These are phyloP conservation scores for Helicocarpus griseus DNA, from an alignment of 2,329 filamentous ascomycete species.

Conservation along the genomic window DNA sequence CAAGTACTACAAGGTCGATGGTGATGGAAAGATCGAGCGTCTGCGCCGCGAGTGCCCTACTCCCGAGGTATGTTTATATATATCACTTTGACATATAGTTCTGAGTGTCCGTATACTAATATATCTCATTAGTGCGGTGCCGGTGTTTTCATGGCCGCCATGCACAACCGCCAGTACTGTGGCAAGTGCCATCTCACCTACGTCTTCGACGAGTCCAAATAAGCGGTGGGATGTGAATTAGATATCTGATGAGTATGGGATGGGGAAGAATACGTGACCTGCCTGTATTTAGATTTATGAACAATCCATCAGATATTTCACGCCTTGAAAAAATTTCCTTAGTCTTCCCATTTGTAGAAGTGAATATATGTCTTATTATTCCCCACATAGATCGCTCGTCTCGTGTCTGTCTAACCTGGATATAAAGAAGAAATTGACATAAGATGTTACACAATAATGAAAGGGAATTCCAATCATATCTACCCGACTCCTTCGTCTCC, in stretches of 20 bases:
- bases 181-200: constrained; percentile 62
- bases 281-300: neutral
- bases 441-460: neutral
- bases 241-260: neutral
- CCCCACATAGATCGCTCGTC: neutral
- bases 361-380: neutral
- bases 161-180: constrained; percentile 99
- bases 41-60: constrained; percentile 94
- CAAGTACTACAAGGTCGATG: constrained; percentile 99
- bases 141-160: constrained; percentile 99
- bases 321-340: neutral
- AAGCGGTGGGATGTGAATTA: constrained; percentile 16
- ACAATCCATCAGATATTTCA: neutral
- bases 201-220: constrained; percentile 59
- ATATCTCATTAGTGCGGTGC: constrained; percentile 68
- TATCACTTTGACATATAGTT: neutral
- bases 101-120: neutral
- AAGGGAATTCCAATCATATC: neutral
- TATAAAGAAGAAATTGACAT: neutral
- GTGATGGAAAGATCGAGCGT: constrained; percentile 99
- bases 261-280: neutral
- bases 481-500: no score
- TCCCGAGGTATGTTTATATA: constrained; percentile 59
- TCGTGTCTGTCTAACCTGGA: neutral
- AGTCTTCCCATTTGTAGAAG: neutral